Conservation (phyloP, 331 rosid genomes). For the Malus hybrid region DNA sequence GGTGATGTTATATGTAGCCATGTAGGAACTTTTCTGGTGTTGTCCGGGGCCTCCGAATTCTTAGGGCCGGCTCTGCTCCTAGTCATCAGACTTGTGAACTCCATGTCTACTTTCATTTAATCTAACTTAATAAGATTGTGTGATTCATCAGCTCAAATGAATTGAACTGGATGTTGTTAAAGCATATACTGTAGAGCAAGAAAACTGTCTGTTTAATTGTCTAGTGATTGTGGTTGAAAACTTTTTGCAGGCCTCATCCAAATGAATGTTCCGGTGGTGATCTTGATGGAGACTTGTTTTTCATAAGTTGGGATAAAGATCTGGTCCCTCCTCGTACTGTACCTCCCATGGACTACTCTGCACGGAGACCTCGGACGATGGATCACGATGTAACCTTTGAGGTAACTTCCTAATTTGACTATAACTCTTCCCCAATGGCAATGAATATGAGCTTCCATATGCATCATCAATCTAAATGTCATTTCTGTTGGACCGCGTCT, state of each 20-base stretch:
- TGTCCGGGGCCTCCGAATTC: too few species aligned
- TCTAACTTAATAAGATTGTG: background rate
- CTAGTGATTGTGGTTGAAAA: constrained; percentile 10
- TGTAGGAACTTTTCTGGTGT: too few species aligned
- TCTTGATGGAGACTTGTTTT: constrained; percentile 91
- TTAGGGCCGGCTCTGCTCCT: too few species aligned
- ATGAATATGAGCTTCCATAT: background rate
- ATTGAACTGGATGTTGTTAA: background rate
- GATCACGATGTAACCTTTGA: constrained; percentile 68
- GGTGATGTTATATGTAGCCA: too few species aligned
- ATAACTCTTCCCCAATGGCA: background rate
- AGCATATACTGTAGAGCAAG: background rate
- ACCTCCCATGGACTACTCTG: constrained; percentile 77
- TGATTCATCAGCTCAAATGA: background rate
- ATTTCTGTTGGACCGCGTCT: background rate
- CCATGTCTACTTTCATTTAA: background rate
- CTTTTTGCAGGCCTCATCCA: constrained; percentile 80
- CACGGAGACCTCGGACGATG: constrained; percentile 81
- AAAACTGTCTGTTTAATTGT: background rate
- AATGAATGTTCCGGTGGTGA: constrained; percentile 99
- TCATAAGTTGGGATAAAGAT: constrained; percentile 77
- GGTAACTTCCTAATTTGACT: constrained; percentile 26
- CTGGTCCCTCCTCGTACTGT: constrained; percentile 53
- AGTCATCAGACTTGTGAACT: background rate
- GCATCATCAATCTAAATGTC: background rate